Base-by-base conservation (phyloP, 2,329 filamentous ascomycete species). In the Xylariales sp. region DNA sequence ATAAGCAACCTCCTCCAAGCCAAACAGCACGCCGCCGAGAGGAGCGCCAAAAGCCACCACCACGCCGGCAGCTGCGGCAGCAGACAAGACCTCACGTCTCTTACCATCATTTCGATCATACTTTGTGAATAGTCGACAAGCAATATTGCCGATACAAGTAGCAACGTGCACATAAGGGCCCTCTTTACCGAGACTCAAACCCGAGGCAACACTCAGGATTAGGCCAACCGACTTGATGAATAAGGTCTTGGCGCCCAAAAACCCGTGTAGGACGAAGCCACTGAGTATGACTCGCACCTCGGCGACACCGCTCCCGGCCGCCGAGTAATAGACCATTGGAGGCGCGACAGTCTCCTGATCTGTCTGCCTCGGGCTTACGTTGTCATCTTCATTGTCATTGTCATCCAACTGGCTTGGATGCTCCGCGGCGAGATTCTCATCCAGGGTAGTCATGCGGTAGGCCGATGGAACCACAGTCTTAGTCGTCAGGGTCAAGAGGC, bases 221-320 rank as follows among this genome's bases (percentile, higher is more conserved):
- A 98, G 69, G 11, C 84, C 89, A 12, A 86, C 55, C 1, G 87
- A 86, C 61, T 98, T 98, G 65, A 95, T 77, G 4, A 91, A 63
- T 21, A 98, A 73, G 0, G 93, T 97, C 57, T 85, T 86, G 28
- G 95, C 63, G 52, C 93, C 93, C 6, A 98, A 76, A 59, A 97
- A 97, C 1, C 93, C 91, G 70, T 97, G 93, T 42, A 98, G 71
- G 42, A 98, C 91, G 56, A 97, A 98, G 5, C 93, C 93, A 55
- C 89, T 96, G n/a, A 97, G 77, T 44, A 97, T 97, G 45, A 97
- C 93, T 50, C 93, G 90, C 42, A 97, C 91, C 66, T 98, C 93
- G 5, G 93, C 93, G 10, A 98, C 93, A 53, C 93, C 93, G 64
- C 89, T 95, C 36, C 93, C 93, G 31, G 91, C 91, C 44, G 91